phyloP scores from a whole-genome alignment of 2,329 filamentous ascomycete genomes.

The Monosporascus sp. region DNA sequence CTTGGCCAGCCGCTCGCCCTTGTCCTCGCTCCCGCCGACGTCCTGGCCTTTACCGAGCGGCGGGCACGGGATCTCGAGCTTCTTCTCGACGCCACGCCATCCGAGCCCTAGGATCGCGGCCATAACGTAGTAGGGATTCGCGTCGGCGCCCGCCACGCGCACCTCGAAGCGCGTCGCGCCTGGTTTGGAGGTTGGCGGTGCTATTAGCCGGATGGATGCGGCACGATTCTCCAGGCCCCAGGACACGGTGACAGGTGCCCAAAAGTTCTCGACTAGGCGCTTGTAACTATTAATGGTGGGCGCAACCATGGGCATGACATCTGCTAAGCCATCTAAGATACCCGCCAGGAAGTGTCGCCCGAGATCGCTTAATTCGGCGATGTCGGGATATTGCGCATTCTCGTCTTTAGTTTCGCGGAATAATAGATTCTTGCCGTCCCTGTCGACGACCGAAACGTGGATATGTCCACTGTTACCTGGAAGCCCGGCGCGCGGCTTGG shows the following conservation, averaged over 20 bases:
- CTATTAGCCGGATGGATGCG: constrained; percentile 83
- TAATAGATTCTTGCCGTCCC: constrained; percentile 78
- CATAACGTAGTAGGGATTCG: constrained; percentile 83
- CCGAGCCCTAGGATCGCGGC: constrained; percentile 82
- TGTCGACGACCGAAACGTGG: constrained; percentile 83
- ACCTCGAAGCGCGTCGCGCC: constrained; percentile 90
- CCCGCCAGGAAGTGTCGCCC: constrained; percentile 92
- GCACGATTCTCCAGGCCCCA: constrained; percentile 96
- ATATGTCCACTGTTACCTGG: constrained; percentile 96
- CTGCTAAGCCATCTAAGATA: constrained; percentile 78
- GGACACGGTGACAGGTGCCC: constrained; percentile 94
- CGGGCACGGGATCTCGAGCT: constrained; percentile 73
- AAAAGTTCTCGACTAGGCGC: constrained; percentile 96
- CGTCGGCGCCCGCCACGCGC: constrained; percentile 87
- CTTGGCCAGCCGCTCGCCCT: constrained; percentile 75
- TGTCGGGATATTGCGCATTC: constrained; percentile 66
- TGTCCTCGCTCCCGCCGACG: constrained; percentile 65
- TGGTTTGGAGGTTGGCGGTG: constrained; percentile 76
- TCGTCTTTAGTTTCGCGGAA: constrained; percentile 66
- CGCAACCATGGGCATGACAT: constrained; percentile 92
- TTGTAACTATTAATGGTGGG: constrained; percentile 98
- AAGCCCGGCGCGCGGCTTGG: constrained; percentile 84
- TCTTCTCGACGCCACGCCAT: constrained; percentile 89
- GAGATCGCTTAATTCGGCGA: constrained; percentile 76
- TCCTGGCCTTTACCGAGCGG: constrained; percentile 82